Conservation (phyloP, 139 green algal genomes). For the Chlorella sp. region DNA sequence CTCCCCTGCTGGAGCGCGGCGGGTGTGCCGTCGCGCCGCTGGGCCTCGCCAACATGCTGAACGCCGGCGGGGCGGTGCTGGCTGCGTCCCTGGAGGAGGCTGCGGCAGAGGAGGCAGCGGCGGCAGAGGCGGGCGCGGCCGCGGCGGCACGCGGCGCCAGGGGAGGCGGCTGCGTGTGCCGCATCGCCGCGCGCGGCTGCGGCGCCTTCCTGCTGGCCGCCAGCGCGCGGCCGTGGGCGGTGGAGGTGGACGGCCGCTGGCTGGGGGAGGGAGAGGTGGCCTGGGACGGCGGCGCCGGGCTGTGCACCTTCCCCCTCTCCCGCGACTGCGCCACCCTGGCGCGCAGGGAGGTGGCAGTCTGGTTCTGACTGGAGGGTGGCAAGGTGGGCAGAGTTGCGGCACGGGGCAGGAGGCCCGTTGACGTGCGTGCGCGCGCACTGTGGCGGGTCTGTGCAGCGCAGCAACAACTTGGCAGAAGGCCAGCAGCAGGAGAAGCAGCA, state of each 20-base stretch:
- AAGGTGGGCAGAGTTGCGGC: no score
- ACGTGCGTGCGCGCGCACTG: no score
- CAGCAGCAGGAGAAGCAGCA: no score
- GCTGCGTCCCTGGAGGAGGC: conserved; percentile 1
- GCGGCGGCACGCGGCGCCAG: no score
- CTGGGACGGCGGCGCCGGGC: not conserved
- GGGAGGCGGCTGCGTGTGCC: not conserved
- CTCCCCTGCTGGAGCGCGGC: conserved; percentile 23
- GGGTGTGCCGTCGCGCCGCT: conserved; percentile 56
- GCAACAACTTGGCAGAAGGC: no score
- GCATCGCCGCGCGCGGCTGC: not conserved
- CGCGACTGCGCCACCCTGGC: not conserved
- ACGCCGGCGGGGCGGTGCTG: conserved; percentile 69
- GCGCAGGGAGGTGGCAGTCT: not conserved
- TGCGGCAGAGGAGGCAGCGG: not conserved
- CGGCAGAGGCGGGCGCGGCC: not conserved
- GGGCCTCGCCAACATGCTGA: conserved; percentile 75
- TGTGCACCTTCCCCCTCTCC: not conserved
- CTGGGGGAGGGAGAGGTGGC: not conserved
- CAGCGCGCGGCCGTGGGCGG: no score
- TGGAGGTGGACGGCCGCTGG: not conserved
- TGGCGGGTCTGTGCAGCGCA: no score
- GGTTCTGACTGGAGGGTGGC: not conserved
- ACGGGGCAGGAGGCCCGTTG: no score
- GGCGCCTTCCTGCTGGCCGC: not conserved